Percentiles rank a stretch among this genome's conserved stretches.
These are phyloP conservation scores for Fraxinus nigra DNA, from an alignment of 305 asterid species.

Conservation along the genomic window DNA sequence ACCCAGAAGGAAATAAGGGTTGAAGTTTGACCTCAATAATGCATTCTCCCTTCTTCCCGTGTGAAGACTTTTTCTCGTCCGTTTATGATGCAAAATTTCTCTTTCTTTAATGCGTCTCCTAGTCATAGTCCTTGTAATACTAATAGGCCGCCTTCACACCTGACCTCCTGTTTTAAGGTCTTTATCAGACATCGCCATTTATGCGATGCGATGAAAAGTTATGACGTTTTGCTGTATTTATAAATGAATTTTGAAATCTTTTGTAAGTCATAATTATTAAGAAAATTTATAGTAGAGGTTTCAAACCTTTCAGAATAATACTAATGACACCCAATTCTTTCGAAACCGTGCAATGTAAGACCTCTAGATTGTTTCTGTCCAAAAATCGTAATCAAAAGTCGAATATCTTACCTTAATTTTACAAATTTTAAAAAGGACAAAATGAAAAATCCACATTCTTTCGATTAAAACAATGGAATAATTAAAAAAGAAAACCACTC, in stretches of 20 bases:
- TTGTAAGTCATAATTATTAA: neutral
- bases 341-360: neutral
- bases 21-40: neutral
- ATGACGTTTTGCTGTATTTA: neutral
- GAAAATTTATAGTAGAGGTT: neutral
- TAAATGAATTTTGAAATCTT: neutral
- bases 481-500: neutral
- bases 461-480: too few relatives aligned
- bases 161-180: neutral
- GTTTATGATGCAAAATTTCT: neutral
- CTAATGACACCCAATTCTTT: neutral
- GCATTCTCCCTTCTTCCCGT: neutral
- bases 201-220: neutral
- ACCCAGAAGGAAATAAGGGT: neutral
- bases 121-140: neutral
- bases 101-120: constrained; percentile 5
- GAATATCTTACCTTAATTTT: too few relatives aligned
- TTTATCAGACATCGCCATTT: neutral
- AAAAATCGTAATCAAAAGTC: neutral
- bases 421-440: too few relatives aligned
- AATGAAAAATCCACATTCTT: too few relatives aligned
- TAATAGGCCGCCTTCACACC: constrained; percentile 39
- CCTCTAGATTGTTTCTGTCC: neutral
- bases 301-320: neutral
- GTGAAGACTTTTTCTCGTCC: constrained; percentile 12